These are phyloP conservation scores for Tulasnella sp. DNA, from an alignment of 768 basidiomycete species.

Conservation along the genomic window DNA sequence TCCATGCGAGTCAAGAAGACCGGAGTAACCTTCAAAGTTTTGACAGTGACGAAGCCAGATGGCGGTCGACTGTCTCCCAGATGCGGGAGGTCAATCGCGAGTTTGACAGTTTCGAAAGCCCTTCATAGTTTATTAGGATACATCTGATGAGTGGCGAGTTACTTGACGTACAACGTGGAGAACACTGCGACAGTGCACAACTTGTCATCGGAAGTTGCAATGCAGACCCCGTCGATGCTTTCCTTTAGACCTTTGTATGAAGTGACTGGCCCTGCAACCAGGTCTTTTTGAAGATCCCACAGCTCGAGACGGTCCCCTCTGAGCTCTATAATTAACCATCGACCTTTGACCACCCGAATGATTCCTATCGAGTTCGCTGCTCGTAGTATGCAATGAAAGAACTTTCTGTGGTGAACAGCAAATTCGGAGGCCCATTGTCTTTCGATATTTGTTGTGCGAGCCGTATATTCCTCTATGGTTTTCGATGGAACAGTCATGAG, in stretches of 20 bases:
- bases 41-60: background rate
- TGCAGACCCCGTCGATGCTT: background rate
- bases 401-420: background rate
- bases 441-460: background rate
- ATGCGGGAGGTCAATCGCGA: background rate
- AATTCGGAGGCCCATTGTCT: background rate
- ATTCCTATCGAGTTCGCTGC: background rate
- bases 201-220: background rate
- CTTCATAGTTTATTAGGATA: background rate
- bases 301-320: background rate
- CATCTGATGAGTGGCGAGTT: background rate
- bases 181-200: background rate
- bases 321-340: background rate
- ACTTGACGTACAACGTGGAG: background rate
- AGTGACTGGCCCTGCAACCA: background rate
- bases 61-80: background rate
- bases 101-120: background rate
- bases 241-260: background rate
- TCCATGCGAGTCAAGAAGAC: background rate
- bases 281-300: background rate
- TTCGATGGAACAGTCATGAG: background rate
- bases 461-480: background rate
- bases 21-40: background rate
- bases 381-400: background rate
- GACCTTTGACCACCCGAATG: background rate